Evolutionary conservation across 2,329 filamentous ascomycete species (phyloP).

Genomic region (Fusarium succisae): DNA sequence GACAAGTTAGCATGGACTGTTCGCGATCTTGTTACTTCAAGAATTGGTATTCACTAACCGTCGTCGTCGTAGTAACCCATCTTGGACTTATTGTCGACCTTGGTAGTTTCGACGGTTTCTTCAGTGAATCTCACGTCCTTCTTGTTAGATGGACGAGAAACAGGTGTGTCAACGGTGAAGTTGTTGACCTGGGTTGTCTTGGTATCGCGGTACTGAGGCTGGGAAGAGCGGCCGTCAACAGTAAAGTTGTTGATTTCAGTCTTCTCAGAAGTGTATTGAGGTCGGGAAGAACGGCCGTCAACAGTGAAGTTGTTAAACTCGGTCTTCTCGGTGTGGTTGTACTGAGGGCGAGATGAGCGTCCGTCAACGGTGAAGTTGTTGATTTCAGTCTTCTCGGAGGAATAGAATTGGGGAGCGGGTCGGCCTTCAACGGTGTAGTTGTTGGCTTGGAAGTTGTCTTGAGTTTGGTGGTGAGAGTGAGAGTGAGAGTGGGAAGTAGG

Average conservation of each 20-base stretch:
- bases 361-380: conserved; percentile 46
- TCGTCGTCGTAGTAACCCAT: conserved; percentile 75
- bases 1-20: conserved; percentile 36
- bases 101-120: conserved; percentile 71
- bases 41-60: conserved; percentile 53
- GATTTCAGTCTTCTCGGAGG: conserved; percentile 39
- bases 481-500: conserved; percentile 46
- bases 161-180: conserved; percentile 48
- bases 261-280: conserved; percentile 38
- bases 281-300: conserved; percentile 27
- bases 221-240: conserved; percentile 33
- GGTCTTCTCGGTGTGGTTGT: conserved; percentile 29
- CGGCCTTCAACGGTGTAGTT: conserved; percentile 40
- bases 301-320: conserved; percentile 29
- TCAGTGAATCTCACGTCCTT: conserved; percentile 69
- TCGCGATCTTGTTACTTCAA: background rate
- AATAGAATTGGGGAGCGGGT: conserved; percentile 31
- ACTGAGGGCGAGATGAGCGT: conserved; percentile 29
- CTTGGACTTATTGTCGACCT: conserved; percentile 58
- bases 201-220: conserved; percentile 34
- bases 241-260: conserved; percentile 30
- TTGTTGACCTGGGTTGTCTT: conserved; percentile 37
- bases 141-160: conserved; percentile 58
- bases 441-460: conserved; percentile 36
- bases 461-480: conserved; percentile 45